Base-by-base conservation (phyloP, 2,329 filamentous ascomycete genomes). In the Myrmaecium sp. region DNA sequence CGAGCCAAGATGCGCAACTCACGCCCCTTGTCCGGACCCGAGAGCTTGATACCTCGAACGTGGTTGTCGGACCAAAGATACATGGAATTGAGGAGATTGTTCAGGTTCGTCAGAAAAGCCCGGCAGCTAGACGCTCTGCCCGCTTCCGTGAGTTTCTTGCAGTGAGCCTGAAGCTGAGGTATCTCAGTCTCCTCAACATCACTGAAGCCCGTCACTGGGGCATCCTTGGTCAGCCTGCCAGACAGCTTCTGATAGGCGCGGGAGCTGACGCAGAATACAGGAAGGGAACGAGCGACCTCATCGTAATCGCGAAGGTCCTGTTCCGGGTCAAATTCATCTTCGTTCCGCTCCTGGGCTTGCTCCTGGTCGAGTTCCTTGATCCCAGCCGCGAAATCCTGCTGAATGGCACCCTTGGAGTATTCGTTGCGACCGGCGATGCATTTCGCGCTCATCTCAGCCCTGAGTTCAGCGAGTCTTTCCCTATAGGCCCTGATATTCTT, bases 241-340 rank as follows among this genome's bases (percentile, higher is more conserved):
- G 55, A 52, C n/a, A 76, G 46, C 36, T 69, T 68, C 36, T 77
- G 69, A 28, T 73, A 77, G 0, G 63, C 69, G 23, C 64, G 53
- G 24, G 64, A 66, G 30, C 66, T 71, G 10, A 76, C 65, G 33
- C 70, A 76, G 38, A 74, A 78, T 2, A 77, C 69, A 0, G 69
- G 63, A 1, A 78, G 51, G 1, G 52, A 55, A 6, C 44, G 44
- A 0, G 65, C 68, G 5, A 74, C 57, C 22, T 66, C 46, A 0
- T 66, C 57, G 27, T 76, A 76, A 36, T 75, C 60, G 6, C 67
- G 57, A 3, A 54, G 23, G 5, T 70, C 61, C n/a, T 58, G 39
- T 2, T 64, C 57, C 0, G 65, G 64, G 33, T 72, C 49, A 35
- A 70, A 71, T 6, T 54, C 54, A 1, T 55, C 57, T 12, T 64